Evolutionary conservation across 495 filamentous ascomycete genomes (phyloP).

Genomic region (Trichodelitschia bisporula): DNA sequence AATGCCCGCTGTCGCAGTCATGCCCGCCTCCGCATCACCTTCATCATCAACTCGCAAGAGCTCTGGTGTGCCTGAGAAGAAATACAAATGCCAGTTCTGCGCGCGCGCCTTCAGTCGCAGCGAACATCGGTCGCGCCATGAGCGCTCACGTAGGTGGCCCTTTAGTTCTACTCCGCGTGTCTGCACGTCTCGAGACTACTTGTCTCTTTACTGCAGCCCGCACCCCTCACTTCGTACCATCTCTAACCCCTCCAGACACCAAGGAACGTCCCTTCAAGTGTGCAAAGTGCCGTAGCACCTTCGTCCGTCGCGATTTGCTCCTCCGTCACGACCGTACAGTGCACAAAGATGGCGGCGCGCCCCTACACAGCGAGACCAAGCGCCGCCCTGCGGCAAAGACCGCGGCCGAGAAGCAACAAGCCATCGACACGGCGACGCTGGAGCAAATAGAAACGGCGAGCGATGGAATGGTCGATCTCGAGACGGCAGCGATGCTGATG

Average conservation of each 20-base stretch:
- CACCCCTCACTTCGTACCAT: background rate
- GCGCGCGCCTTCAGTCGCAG: constrained; percentile 89
- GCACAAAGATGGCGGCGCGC: constrained; percentile 93
- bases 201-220: too few species aligned
- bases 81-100: constrained; percentile 99
- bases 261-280: constrained; percentile 99
- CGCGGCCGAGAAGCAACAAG: constrained; percentile 49
- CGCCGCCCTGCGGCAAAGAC: constrained; percentile 42
- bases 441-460: constrained; percentile 88
- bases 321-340: constrained; percentile 95
- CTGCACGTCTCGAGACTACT: too few species aligned
- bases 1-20: constrained; percentile 11
- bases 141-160: constrained; percentile 85
- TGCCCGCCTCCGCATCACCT: constrained; percentile 7
- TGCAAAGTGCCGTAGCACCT: constrained; percentile 91
- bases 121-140: constrained; percentile 91
- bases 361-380: constrained; percentile 84
- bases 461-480: constrained; percentile 90
- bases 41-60: constrained; percentile 12
- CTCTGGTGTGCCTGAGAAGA: constrained; percentile 50
- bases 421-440: constrained; percentile 65
- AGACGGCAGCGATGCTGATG: constrained; percentile 97
- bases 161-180: too few species aligned
- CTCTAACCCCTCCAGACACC: constrained; percentile 35
- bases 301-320: constrained; percentile 87